Evolutionary conservation across 2,329 filamentous ascomycete genomes (phyloP), one percentile per base, ranked within the genome.

Genomic region (Colletotrichum viniferum): DNA sequence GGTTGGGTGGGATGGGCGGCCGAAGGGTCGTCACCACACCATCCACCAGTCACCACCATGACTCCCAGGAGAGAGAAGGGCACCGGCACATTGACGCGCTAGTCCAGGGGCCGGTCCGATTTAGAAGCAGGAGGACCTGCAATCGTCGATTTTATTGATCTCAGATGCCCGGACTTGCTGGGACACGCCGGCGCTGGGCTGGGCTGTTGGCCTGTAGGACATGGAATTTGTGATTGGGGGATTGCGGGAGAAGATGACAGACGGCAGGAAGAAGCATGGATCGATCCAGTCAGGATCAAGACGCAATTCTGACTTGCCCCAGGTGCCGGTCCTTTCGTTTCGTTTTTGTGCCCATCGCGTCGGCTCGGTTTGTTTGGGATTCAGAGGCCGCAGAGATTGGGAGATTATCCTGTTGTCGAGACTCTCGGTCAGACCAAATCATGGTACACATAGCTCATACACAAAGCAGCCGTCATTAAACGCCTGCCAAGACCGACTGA

Each of bases 71-170:
- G 28, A 63, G 36, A 43, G 36, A 5, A 43, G 38, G 43, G 58
- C 32, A 34, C 73, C 73, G 73, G 73, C 62, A 75, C 73, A 67
- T 75, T 72, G 69, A 75, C 38, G 63, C 73, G 43, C 73, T 75
- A 75, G 56, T 60, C 69, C 73, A 75, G 73, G 73, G 69, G 73
- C 62, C 32, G 69, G 73, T 75, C 73, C 73, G 73, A 73, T 75
- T 75, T 73, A 72, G 63, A 73, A 75, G 62, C 73, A 75, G 48
- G 38, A 48, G 38, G 24, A 38, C 28, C 67, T 74, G 60, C 34
- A 74, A 74, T 74, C 69, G 72, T 55, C 61, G 69, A 74, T 71
- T 66, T 21, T 67, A 62, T 34, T 74, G 62, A 75, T 75, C 69
- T 67, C 18, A 68, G 69, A 72, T 63, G 60, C 13, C 52, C 69